Conservation (phyloP, 1,284 basidiomycete species). For the Heterobasidion irregulare region DNA sequence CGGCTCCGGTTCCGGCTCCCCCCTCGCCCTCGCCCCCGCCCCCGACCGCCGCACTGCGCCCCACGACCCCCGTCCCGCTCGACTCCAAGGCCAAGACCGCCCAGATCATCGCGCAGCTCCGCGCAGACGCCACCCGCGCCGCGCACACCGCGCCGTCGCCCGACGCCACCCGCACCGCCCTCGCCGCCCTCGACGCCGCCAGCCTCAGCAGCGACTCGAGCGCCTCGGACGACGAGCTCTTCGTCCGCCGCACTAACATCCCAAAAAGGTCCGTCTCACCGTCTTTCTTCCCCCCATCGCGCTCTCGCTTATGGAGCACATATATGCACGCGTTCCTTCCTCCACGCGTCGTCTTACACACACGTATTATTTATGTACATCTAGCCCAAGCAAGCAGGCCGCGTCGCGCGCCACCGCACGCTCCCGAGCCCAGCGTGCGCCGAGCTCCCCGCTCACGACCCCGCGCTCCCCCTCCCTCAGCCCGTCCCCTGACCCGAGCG, state of each 20-base stretch:
- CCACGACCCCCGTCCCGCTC: conserved; percentile 32
- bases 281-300: too few species aligned
- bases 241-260: too few species aligned
- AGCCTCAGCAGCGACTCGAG: conserved; percentile 27
- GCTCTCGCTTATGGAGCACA: too few species aligned
- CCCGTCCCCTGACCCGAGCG: not conserved
- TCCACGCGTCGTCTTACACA: too few species aligned
- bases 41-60: conserved; percentile 17
- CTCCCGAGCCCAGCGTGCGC: not conserved
- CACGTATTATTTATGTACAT: too few species aligned
- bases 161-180: conserved; percentile 22
- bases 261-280: too few species aligned
- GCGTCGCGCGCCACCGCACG: not conserved
- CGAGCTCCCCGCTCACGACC: not conserved
- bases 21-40: conserved; percentile 27
- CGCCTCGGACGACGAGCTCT: too few species aligned
- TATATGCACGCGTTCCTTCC: too few species aligned
- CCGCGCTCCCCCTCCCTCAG: not conserved
- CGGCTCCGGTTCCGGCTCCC: conserved; percentile 1
- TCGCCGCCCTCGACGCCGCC: conserved; percentile 35
- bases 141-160: conserved; percentile 34
- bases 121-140: conserved; percentile 26
- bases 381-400: not conserved
- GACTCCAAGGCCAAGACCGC: conserved; percentile 41
- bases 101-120: conserved; percentile 54